Evolutionary conservation across 805 yeast genomes (phyloP).

Genomic region (Cyberlindnera meyerae): DNA sequence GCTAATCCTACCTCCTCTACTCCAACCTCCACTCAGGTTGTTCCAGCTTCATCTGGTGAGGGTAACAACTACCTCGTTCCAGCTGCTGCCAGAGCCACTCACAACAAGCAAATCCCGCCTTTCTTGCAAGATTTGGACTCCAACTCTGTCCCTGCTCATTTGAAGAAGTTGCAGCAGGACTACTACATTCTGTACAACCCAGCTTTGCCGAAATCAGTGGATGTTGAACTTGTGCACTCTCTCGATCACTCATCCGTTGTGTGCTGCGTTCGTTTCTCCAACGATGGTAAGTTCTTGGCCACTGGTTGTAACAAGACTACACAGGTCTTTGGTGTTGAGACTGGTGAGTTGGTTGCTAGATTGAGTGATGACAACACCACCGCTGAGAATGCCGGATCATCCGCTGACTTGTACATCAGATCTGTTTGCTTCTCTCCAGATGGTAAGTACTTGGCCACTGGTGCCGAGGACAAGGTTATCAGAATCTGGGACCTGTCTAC

Average conservation of each 20-base stretch:
- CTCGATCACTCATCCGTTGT: conserved; percentile 92
- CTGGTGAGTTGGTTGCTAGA: conserved; percentile 85
- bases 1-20: conserved; percentile 12
- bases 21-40: conserved; percentile 14
- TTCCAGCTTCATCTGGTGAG: conserved; percentile 19
- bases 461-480: conserved; percentile 84
- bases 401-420: conserved; percentile 85
- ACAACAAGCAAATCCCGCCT: conserved; percentile 76
- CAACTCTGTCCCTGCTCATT: conserved; percentile 64
- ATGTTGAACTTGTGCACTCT: conserved; percentile 84
- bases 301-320: conserved; percentile 97
- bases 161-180: conserved; percentile 78
- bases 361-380: conserved; percentile 72
- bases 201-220: conserved; percentile 67
- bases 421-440: conserved; percentile 97
- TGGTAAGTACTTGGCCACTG: conserved; percentile 89
- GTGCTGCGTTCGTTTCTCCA: conserved; percentile 91
- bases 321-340: conserved; percentile 86
- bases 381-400: conserved; percentile 34
- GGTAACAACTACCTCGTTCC: conserved; percentile 34
- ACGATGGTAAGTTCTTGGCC: conserved; percentile 88
- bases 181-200: conserved; percentile 91
- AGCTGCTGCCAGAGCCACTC: conserved; percentile 37
- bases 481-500: conserved; percentile 94
- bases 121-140: conserved; percentile 77